A percentile compares a stretch with the other conserved stretches of the same genome.
Evolutionary conservation across 345 rosid species (phyloP).

Genomic region (Aquilaria sinensis): DNA sequence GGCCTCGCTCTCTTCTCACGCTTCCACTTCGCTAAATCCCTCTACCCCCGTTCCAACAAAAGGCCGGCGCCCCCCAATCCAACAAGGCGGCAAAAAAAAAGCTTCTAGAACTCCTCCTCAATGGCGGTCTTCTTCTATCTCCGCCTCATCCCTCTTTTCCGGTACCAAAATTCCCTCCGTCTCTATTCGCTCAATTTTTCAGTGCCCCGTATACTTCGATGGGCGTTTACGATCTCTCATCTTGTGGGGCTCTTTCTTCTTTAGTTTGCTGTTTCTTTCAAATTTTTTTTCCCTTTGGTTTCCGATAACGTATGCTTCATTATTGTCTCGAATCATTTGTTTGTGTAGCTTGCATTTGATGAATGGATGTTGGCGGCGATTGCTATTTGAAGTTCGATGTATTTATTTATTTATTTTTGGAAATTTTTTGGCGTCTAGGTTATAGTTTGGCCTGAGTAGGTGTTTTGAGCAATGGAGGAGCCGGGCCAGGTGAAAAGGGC

Average conservation of each 20-base stretch:
- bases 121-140: conserved; percentile 15
- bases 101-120: not conserved
- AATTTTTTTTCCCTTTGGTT: conserved; percentile 4
- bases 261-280: not conserved
- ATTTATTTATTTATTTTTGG: too few species aligned
- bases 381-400: not conserved
- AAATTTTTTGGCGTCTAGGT: not conserved
- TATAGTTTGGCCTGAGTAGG: conserved; percentile 5
- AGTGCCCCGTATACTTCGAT: not conserved
- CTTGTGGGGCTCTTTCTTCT: not conserved
- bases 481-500: conserved; percentile 72
- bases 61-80: not conserved
- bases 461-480: conserved; percentile 44
- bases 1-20: too few species aligned
- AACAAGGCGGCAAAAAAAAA: conserved; percentile 16
- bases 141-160: conserved; percentile 5
- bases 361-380: not conserved
- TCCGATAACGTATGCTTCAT: not conserved
- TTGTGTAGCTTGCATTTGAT: not conserved
- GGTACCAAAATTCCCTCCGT: not conserved
- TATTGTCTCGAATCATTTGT: not conserved
- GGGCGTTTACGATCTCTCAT: not conserved
- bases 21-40: too few species aligned
- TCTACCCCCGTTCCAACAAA: too few species aligned
- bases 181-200: not conserved